Conservation (phyloP, 768 basidiomycete species). For the Russula abietina region DNA sequence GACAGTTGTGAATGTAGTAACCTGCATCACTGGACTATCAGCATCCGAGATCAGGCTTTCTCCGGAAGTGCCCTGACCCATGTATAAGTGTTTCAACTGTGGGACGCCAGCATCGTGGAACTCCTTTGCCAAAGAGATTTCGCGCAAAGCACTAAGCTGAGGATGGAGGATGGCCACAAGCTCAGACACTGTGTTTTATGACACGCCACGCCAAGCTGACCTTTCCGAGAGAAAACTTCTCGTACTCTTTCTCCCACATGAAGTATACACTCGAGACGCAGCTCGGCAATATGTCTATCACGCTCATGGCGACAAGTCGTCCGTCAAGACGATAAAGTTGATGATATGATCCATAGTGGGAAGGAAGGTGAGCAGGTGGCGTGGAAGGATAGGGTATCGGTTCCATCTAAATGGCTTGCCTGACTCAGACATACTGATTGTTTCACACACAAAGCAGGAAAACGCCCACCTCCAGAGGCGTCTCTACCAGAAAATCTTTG, state of each 20-base stretch:
- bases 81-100: slow-evolving; percentile 66
- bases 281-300: slow-evolving; percentile 82
- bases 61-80: slow-evolving; percentile 52
- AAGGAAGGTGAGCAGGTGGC: slow-evolving; percentile 56
- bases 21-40: slow-evolving; percentile 41
- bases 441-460: background rate
- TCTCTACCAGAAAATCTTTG: slow-evolving; percentile 68
- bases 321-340: slow-evolving; percentile 82
- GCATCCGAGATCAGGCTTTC: background rate
- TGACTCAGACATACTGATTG: background rate
- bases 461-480: slow-evolving; percentile 59
- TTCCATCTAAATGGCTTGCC: slow-evolving; percentile 38
- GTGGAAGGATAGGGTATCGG: slow-evolving; percentile 51
- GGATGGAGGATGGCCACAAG: background rate
- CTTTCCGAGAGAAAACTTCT: slow-evolving; percentile 72
- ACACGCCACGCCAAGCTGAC: slow-evolving; percentile 32
- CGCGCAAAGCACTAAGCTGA: slow-evolving; percentile 80
- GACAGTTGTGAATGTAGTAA: slow-evolving; percentile 87
- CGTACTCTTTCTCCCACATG: slow-evolving; percentile 73
- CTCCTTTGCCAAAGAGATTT: slow-evolving; percentile 68
- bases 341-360: slow-evolving; percentile 88
- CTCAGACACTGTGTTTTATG: background rate
- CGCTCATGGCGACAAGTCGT: slow-evolving; percentile 74
- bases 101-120: slow-evolving; percentile 65
- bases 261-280: slow-evolving; percentile 90